These are phyloP conservation scores for Echinosophora koreensis DNA, from an alignment of 306 rosid species.

Conservation along the genomic window DNA sequence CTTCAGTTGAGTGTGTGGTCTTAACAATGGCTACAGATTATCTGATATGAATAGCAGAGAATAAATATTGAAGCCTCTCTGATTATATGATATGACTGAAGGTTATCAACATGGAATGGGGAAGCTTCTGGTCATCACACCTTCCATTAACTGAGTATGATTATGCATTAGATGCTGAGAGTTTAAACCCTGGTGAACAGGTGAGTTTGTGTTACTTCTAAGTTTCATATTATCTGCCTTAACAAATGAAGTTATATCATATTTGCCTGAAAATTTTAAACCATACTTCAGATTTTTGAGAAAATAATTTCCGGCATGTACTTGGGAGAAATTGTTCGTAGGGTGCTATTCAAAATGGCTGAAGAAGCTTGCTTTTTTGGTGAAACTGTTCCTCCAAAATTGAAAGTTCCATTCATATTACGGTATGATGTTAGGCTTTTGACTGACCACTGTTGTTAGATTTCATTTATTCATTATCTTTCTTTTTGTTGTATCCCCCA, in stretches of 20 bases:
- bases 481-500: neutral
- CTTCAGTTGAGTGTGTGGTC: conserved; percentile 29
- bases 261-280: conserved; percentile 7
- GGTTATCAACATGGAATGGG: conserved; percentile 99
- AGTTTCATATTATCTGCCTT: conserved; percentile 2
- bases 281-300: conserved; percentile 72
- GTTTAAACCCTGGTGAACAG: conserved; percentile 93
- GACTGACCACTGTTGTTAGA: neutral
- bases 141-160: conserved; percentile 89
- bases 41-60: conserved; percentile 31
- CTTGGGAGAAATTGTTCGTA: conserved; percentile 85
- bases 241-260: neutral
- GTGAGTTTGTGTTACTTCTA: conserved; percentile 47
- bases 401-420: conserved; percentile 69
- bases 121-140: conserved; percentile 85
- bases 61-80: conserved; percentile 29
- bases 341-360: conserved; percentile 79
- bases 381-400: conserved; percentile 72
- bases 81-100: conserved; percentile 42
- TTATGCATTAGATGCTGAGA: conserved; percentile 74
- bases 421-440: conserved; percentile 55
- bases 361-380: conserved; percentile 86
- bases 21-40: conserved; percentile 18
- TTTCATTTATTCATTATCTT: conserved; percentile 25
- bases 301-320: conserved; percentile 92